Conservation (phyloP, 1,284 basidiomycete genomes). For the Leccinum insigne region DNA sequence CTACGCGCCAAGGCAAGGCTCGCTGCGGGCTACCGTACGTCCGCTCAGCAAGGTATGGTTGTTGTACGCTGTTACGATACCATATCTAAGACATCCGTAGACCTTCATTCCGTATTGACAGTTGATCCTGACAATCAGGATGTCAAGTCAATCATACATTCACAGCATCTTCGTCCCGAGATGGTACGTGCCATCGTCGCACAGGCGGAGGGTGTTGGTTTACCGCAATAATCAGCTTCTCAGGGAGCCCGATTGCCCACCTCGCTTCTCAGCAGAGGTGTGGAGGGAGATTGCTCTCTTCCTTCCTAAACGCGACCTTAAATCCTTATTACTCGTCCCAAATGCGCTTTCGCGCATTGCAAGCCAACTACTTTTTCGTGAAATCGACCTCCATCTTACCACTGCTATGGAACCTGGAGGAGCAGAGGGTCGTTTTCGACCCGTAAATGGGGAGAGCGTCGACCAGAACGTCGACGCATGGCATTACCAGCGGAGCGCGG, state of each 20-base stretch:
- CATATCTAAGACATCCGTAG: slow-evolving; percentile 35
- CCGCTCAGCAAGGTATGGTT: slow-evolving; percentile 61
- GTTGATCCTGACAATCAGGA: slow-evolving; percentile 70
- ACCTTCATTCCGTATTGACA: slow-evolving; percentile 62
- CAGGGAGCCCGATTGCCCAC: slow-evolving; percentile 37
- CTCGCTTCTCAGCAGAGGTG: slow-evolving; percentile 63
- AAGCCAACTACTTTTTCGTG: slow-evolving; percentile 63
- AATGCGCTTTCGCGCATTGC: slow-evolving; percentile 67
- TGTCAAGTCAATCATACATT: slow-evolving; percentile 57
- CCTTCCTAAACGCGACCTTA: slow-evolving; percentile 63
- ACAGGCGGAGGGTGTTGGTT: neutral
- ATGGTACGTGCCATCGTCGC: slow-evolving; percentile 24
- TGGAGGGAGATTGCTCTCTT: slow-evolving; percentile 68
- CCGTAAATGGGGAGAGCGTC: slow-evolving; percentile 8
- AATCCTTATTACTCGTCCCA: slow-evolving; percentile 61
- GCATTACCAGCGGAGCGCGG: slow-evolving; percentile 65
- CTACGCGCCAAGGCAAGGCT: slow-evolving; percentile 64
- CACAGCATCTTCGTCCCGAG: slow-evolving; percentile 35
- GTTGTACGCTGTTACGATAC: neutral
- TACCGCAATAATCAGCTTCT: slow-evolving; percentile 22
- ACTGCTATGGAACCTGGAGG: slow-evolving; percentile 31
- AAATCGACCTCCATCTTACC: slow-evolving; percentile 55
- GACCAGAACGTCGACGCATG: slow-evolving; percentile 41
- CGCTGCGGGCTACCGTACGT: slow-evolving; percentile 54
- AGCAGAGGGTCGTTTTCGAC: slow-evolving; percentile 23